These are phyloP conservation scores for Spathaspora sp. DNA, from an alignment of 805 yeast genomes.

Conservation along the genomic window DNA sequence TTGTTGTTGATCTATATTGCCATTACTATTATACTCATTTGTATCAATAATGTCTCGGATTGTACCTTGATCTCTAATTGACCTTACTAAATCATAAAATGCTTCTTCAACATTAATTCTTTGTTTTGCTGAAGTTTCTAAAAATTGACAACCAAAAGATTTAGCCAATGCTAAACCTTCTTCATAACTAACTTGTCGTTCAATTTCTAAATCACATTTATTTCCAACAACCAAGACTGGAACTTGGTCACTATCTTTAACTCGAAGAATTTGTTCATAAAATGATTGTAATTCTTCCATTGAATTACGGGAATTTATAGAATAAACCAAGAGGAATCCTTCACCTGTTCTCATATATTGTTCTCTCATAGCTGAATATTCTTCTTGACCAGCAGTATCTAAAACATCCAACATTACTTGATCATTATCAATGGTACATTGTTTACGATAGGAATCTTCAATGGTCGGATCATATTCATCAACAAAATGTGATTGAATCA, in stretches of 20 bases:
- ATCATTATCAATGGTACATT: slow-evolving; percentile 77
- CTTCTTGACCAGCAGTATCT: slow-evolving; percentile 99
- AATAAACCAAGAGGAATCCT: slow-evolving; percentile 85
- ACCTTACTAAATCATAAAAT: slow-evolving; percentile 65
- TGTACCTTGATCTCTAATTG: slow-evolving; percentile 34
- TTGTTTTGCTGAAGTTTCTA: slow-evolving; percentile 92
- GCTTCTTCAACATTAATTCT: slow-evolving; percentile 87
- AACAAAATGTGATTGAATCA: slow-evolving; percentile 91
- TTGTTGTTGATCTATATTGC: slow-evolving; percentile 1
- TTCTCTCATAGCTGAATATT: slow-evolving; percentile 80
- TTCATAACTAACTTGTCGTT: slow-evolving; percentile 68
- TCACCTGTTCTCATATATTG: slow-evolving; percentile 96
- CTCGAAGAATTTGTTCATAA: slow-evolving; percentile 72
- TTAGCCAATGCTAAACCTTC: slow-evolving; percentile 63
- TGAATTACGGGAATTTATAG: slow-evolving; percentile 79
- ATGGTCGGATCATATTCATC: slow-evolving; percentile 98
- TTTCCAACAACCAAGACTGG: slow-evolving; percentile 82
- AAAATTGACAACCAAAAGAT: slow-evolving; percentile 65
- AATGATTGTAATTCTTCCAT: slow-evolving; percentile 82
- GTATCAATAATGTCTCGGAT: not conserved
- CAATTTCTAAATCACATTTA: slow-evolving; percentile 70
- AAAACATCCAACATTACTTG: slow-evolving; percentile 77
- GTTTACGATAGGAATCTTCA: slow-evolving; percentile 88
- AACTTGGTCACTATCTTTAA: slow-evolving; percentile 68
- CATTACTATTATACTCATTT: not conserved